A percentile compares a stretch with the other conserved stretches of the same genome.
phyloP scores from a whole-genome alignment of 2,329 filamentous ascomycete genomes.

The Huntiella abstrusa region DNA sequence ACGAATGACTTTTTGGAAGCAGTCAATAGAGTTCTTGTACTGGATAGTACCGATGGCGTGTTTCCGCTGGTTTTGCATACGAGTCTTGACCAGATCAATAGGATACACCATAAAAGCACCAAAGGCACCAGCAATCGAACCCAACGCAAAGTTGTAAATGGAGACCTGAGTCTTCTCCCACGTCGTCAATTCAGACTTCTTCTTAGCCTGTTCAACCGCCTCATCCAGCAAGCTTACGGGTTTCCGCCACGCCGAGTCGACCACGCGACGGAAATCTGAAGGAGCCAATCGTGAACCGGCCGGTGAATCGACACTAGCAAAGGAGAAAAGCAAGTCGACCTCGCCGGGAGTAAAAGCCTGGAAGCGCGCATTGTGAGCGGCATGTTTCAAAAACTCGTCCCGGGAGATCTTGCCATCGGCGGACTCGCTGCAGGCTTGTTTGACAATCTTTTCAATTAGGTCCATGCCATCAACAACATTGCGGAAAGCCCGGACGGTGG shows the following conservation, averaged over 20 bases:
- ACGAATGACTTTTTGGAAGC: constrained; percentile 75
- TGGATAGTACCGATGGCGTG: constrained; percentile 59
- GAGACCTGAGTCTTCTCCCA: constrained; percentile 38
- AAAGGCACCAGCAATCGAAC: constrained; percentile 82
- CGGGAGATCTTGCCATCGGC: constrained; percentile 82
- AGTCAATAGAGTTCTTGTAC: constrained; percentile 96
- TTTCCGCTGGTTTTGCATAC: constrained; percentile 90
- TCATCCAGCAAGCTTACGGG: constrained; percentile 26
- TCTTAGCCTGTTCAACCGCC: constrained; percentile 19
- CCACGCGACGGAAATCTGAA: constrained; percentile 78
- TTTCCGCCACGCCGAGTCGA: constrained; percentile 75
- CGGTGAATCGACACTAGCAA: constrained; percentile 78
- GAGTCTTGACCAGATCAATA: constrained; percentile 95
- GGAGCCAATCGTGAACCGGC: constrained; percentile 51
- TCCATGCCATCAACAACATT: constrained; percentile 98
- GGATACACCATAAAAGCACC: constrained; percentile 99
- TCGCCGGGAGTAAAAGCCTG: constrained; percentile 97
- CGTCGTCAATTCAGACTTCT: constrained; percentile 14
- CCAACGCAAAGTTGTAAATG: constrained; percentile 74
- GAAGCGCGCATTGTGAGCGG: constrained; percentile 77
- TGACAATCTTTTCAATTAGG: constrained; percentile 80
- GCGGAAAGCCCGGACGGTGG: constrained; percentile 92
- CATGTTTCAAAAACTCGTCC: constrained; percentile 86
- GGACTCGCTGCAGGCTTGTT: constrained; percentile 69
- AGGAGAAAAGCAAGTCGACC: constrained; percentile 96